A percentile compares a stretch with the other conserved stretches of the same genome.
These are phyloP conservation scores for Tremella fuciformis DNA, from an alignment of 768 basidiomycete genomes.

Conservation along the genomic window DNA sequence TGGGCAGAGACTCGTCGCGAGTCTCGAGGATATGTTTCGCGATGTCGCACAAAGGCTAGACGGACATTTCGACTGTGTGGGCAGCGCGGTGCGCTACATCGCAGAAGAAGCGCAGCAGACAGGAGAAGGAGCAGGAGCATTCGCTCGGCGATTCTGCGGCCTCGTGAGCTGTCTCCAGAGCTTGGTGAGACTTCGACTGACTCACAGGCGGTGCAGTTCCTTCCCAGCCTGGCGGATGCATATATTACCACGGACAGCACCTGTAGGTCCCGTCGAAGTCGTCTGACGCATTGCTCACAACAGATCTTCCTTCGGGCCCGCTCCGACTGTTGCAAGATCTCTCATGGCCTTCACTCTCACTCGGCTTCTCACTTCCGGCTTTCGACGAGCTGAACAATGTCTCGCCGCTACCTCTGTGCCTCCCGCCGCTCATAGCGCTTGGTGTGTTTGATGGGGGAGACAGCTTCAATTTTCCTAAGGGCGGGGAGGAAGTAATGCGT, in stretches of 20 bases:
- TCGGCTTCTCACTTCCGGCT: neutral
- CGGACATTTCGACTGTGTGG: conserved; percentile 1
- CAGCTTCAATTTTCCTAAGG: neutral
- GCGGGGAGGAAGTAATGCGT: neutral
- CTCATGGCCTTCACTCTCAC: neutral
- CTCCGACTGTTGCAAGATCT: conserved; percentile 31
- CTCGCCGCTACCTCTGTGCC: neutral
- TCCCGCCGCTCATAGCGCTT: conserved; percentile 1
- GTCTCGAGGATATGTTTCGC: neutral
- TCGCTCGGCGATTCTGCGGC: conserved; percentile 13
- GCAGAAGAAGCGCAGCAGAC: neutral
- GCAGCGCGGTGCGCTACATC: neutral
- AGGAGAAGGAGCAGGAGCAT: neutral
- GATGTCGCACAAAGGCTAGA: conserved; percentile 2
- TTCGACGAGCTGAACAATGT: neutral
- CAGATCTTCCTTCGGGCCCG: conserved; percentile 22
- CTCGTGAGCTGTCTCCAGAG: conserved; percentile 8
- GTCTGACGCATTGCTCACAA: neutral
- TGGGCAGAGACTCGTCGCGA: neutral
- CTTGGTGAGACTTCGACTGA: neutral
- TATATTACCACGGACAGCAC: neutral
- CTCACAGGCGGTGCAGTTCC: conserved; percentile 6
- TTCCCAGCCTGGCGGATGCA: conserved; percentile 7
- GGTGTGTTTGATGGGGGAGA: neutral
- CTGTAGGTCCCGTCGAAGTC: neutral